Evolutionary conservation across 1,284 basidiomycete genomes (phyloP), one percentile per base, ranked within the genome.

Genomic region (Cystobasidiaceae sp.): DNA sequence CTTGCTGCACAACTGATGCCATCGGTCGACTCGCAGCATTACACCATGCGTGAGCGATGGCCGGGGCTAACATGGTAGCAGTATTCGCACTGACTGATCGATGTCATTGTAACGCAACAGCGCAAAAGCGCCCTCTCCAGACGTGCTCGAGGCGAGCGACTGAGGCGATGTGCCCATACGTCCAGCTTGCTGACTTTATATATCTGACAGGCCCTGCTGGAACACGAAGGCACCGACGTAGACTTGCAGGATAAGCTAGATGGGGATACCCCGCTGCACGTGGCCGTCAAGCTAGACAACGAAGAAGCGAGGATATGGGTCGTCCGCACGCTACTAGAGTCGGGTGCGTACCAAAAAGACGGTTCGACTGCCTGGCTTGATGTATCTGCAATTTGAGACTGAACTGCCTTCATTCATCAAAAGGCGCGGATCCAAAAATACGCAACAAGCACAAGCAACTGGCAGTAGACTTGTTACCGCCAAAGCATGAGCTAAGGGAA

Each of bases 241-340:
- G 90, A 93, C 74, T 82, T 85, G 19, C 81, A 85, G 72, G 93
- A 93, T 76, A 81, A 82, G 21, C 76, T 88, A 33, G 84, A 87
- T 39, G 83, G 83, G 8, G 85, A 86, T 37, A 93, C 91, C 0
- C 90, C 91, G 1, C 79, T 94, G 9, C 91, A 93, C 75, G 82
- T 90, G 19, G 90, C 90, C 0, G 80, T 89, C 17, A 76, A 79
- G 65, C 78, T 87, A 61, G 80, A 85, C 68, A 81, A 90, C 65
- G 79, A 79, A 6, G 85, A 86, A 43, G 77, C 84, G 8, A 80
- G 89, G 30, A 75, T 74, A 73, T 76, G 77, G 77, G 69, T 86
- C 65, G 83, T 87, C 23, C 81, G 84, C 68, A 84, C 82, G 66
- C 77, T 91, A 55, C 77, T 90, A 3, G 88, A 90, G 1, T 87